phyloP scores from a whole-genome alignment of 805 yeast genomes.

The Candida arabinofermentans region DNA sequence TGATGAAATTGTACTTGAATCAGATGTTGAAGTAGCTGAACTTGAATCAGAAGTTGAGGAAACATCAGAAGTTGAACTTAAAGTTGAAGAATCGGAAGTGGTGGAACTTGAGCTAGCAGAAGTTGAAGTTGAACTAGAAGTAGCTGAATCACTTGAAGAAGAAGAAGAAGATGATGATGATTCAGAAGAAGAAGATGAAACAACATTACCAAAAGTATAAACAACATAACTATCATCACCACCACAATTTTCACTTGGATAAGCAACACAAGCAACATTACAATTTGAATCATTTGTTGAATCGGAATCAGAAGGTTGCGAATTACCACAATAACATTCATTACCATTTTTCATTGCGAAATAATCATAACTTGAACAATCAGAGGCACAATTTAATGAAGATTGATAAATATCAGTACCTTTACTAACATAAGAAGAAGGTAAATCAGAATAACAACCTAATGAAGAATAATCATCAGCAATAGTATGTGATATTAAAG shows the following conservation, averaged over 20 bases:
- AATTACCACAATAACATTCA: slow-evolving; percentile 65
- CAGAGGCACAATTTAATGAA: slow-evolving; percentile 46
- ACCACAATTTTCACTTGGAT: slow-evolving; percentile 59
- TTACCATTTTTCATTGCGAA: slow-evolving; percentile 52
- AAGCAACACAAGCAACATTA: slow-evolving; percentile 54
- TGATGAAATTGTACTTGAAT: slow-evolving; percentile 2
- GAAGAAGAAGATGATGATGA: too few species aligned
- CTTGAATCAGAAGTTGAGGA: slow-evolving; percentile 15
- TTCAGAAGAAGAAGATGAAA: slow-evolving; percentile 18
- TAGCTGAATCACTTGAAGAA: too few species aligned
- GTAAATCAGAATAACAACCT: slow-evolving; percentile 40
- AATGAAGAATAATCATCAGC: slow-evolving; percentile 10
- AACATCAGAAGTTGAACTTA: too few species aligned
- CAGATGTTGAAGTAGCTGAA: slow-evolving; percentile 10
- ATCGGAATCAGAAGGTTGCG: slow-evolving; percentile 28
- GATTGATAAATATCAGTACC: slow-evolving; percentile 59
- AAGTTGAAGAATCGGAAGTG: slow-evolving; percentile 13
- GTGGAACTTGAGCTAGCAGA: slow-evolving; percentile 9
- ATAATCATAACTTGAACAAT: slow-evolving; percentile 37
- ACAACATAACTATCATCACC: slow-evolving; percentile 42
- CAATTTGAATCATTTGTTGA: slow-evolving; percentile 36
- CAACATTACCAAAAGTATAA: slow-evolving; percentile 34
- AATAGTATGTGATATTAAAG: neutral
- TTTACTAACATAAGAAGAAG: slow-evolving; percentile 32
- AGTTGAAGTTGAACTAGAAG: slow-evolving; percentile 5